Evolutionary conservation across 108 stramenopile species (phyloP), one percentile per base, ranked within the genome.

Genomic region (Parietichytrium sp.): DNA sequence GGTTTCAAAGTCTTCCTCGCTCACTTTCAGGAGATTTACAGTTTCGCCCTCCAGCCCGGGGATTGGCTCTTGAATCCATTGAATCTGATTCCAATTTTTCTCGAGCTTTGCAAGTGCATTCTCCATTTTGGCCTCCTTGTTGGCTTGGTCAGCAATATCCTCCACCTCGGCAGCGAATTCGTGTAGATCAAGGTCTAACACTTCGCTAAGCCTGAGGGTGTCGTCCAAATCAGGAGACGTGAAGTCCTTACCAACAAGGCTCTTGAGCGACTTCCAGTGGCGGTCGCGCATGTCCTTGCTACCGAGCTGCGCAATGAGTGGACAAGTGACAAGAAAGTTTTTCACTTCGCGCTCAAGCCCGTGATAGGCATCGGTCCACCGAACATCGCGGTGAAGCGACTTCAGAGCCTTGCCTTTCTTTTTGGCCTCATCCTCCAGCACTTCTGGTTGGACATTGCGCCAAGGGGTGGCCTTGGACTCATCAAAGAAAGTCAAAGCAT

Each of bases 51-150:
- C 90, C 51, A 89, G 87, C 1, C 36, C 18, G 29, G 82, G 33
- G 86, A 88, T 92, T 7, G 81, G 80, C 18, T 89, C 87, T 89
- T 85, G 88, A 7, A 78, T 55, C 79, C 91, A 93, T 33, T 88
- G 86, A 53, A 92, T 88, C 48, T 55, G 52, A 25, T 50, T 27
- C 93, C 93, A 94, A 15, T 86, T 82, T n/a, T 90, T 89, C 3
- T 85, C 85, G 48, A 94, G 88, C 48, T 83, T 45, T 25, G 84
- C 45, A 10, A 94, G 89, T 13, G 85, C 82, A 20, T 72, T 54
- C 79, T 93, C 93, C 86, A 94, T 93, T 72, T 94, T 94, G 54
- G 87, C 92, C 80, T 94, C 93, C 82, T 94, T 94, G 31, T 72
- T 78, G 18, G 93, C 93, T 83, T 90, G 89, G 79, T 94, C 92